Evolutionary conservation across 1,284 basidiomycete species (phyloP).

Genomic region (Mycena citricolor): DNA sequence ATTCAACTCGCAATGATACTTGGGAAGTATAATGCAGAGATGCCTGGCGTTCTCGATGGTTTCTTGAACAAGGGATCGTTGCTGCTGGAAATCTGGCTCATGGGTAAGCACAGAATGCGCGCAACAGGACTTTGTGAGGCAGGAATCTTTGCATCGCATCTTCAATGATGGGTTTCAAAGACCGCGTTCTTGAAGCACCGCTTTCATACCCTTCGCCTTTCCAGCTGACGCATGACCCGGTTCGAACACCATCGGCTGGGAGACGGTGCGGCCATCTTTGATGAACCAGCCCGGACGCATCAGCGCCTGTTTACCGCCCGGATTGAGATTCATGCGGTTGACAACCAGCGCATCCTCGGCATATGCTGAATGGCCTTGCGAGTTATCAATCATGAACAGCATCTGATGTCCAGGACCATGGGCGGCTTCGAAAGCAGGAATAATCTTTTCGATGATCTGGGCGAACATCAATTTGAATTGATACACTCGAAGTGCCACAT

Average conservation of each 20-base stretch:
- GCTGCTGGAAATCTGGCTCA: conserved; percentile 28
- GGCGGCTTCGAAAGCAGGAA: conserved; percentile 33
- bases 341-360: conserved; percentile 34
- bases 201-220: conserved; percentile 14
- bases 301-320: conserved; percentile 35
- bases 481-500: background rate
- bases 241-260: conserved; percentile 19
- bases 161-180: conserved; percentile 17
- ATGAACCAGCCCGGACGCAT: conserved; percentile 35
- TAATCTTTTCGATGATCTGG: conserved; percentile 35
- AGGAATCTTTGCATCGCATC: conserved; percentile 29
- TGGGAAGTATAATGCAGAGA: conserved; percentile 31
- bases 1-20: conserved; percentile 38
- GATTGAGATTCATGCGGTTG: conserved; percentile 35
- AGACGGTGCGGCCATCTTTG: background rate
- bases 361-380: conserved; percentile 41
- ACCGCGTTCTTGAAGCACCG: conserved; percentile 8
- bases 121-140: conserved; percentile 24
- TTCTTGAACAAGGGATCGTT: conserved; percentile 32
- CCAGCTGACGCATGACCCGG: conserved; percentile 8
- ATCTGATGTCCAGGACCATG: conserved; percentile 36
- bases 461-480: background rate
- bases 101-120: conserved; percentile 25
- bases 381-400: conserved; percentile 36
- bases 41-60: conserved; percentile 31